Evolutionary conservation across 176 grass and related monocot species (phyloP).

Genomic region (sorghum (Sorghum bicolor)): Sorghum_bicolor_NCBIv3 NC_012871.2:74948501-74949000

Average conservation of each 20-base stretch:
- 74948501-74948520: background rate
- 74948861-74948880: background rate
- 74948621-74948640: slow-evolving; percentile 49
- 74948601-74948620: slow-evolving; percentile 93
- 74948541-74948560: background rate
- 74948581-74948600: slow-evolving; percentile 79
- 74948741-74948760: background rate
- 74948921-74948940: background rate
- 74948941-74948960: background rate
- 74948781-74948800: background rate
- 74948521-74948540: background rate
- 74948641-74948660: slow-evolving; percentile 71
- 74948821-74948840: background rate
- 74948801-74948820: background rate
- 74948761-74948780: background rate
- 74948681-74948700: slow-evolving; percentile 70
- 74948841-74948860: background rate
- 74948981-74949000: background rate
- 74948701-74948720: slow-evolving; percentile 64
- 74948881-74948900: background rate
- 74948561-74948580: slow-evolving; percentile 5
- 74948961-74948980: slow-evolving; percentile 8
- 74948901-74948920: background rate
- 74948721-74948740: slow-evolving; percentile 76
- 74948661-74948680: slow-evolving; percentile 92